These are phyloP conservation scores for Boletus rubescentipes DNA, from an alignment of 768 basidiomycete genomes.

Conservation along the genomic window DNA sequence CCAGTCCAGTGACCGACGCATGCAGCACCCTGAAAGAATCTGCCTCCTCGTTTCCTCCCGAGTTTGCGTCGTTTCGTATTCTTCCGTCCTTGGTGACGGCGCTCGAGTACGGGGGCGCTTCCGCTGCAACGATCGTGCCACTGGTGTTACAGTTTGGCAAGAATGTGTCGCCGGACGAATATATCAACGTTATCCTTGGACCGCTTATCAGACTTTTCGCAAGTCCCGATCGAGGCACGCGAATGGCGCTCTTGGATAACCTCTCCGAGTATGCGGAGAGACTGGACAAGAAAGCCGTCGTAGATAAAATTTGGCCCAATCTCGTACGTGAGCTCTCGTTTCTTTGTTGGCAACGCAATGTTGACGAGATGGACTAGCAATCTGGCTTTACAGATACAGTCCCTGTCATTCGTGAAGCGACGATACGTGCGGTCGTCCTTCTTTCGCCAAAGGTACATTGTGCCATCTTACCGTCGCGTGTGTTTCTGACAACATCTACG, in stretches of 20 bases:
- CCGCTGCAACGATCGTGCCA: conserved; percentile 77
- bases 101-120: conserved; percentile 74
- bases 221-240: conserved; percentile 88
- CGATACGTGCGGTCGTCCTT: conserved; percentile 81
- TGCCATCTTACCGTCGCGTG: neutral
- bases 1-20: neutral
- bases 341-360: neutral
- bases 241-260: conserved; percentile 91
- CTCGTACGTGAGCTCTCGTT: conserved; percentile 47
- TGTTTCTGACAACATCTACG: neutral
- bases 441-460: conserved; percentile 75
- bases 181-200: conserved; percentile 61
- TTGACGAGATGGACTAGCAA: conserved; percentile 53
- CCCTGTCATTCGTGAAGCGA: conserved; percentile 91
- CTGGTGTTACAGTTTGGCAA: conserved; percentile 80
- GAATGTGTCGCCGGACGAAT: conserved; percentile 68
- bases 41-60: conserved; percentile 74
- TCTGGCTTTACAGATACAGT: conserved; percentile 96
- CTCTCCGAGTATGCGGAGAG: conserved; percentile 83
- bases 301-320: conserved; percentile 90
- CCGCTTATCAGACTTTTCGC: conserved; percentile 84
- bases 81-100: conserved; percentile 82
- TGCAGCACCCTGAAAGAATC: conserved; percentile 76
- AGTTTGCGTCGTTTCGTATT: conserved; percentile 83
- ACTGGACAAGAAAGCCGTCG: conserved; percentile 80